phyloP scores from a whole-genome alignment of 1,139 yeast genomes.

The Zygoascus meyerae region DNA sequence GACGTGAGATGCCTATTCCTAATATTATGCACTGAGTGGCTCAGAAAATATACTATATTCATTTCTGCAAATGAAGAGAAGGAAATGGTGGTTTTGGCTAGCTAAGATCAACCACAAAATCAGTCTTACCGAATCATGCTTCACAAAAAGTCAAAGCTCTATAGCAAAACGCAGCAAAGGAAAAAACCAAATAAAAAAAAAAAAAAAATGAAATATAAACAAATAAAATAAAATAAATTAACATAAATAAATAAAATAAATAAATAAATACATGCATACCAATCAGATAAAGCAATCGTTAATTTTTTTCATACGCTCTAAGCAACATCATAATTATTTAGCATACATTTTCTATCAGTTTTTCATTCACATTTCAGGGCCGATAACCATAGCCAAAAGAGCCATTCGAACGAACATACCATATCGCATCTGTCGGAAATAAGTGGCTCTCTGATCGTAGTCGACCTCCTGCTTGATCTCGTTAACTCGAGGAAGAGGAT shows the following conservation, averaged over 20 bases:
- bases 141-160: too few relatives aligned
- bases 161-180: neutral
- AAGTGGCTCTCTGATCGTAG: conserved; percentile 98
- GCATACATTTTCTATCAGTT: neutral
- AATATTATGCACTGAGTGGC: too few relatives aligned
- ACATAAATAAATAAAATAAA: conserved; percentile 8
- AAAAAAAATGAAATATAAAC: conserved; percentile 2
- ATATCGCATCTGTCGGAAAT: conserved; percentile 98
- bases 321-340: neutral
- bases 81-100: too few relatives aligned
- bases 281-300: too few relatives aligned
- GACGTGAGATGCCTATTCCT: too few relatives aligned
- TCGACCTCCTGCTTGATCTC: conserved; percentile 98
- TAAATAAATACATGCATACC: conserved; percentile 11
- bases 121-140: too few relatives aligned
- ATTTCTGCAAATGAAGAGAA: too few relatives aligned
- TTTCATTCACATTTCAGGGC: conserved; percentile 39
- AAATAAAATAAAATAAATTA: conserved; percentile 4
- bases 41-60: too few relatives aligned
- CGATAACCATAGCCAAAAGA: conserved; percentile 93
- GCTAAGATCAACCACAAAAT: too few relatives aligned
- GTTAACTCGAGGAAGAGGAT: conserved; percentile 94
- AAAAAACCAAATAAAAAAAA: conserved; percentile 9
- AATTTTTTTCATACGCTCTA: neutral
- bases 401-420: conserved; percentile 99